Evolutionary conservation across 257 asterid genomes (phyloP), one percentile per base, ranked within the genome.

Genomic region (Solanum appendiculatum): DNA sequence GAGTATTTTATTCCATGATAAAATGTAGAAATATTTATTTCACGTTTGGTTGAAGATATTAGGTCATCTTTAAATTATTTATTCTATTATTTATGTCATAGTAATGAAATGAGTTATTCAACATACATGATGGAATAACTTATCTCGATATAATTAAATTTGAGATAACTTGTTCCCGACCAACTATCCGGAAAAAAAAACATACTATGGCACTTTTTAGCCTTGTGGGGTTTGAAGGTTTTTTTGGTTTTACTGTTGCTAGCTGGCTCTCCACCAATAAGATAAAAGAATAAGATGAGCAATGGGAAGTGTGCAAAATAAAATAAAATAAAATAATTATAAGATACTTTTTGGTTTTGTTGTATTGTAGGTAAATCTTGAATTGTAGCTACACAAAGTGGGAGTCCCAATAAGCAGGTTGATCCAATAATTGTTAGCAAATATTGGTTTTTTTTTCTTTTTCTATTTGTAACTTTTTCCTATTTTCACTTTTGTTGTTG

Each of bases 371-470:
- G 78, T 63, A 80, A 13, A 80, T 85, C 40, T 66, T 85, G 4
- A 66, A 60, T 60, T 9, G 60, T 39, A 64, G 82, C 48, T 68
- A 13, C 25, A 74, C n/a, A 44, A 21, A 77, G 90, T 85, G 86
- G 88, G 86, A 85, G 63, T 88, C 84, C 90, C 90, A 78, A 88
- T 88, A 88, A 78, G 86, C 90, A 88, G 83, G 83, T 25, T 56
- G 69, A 63, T 54, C 51, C 88, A 74, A 85, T 88, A 51, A 86
- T 88, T 88, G 88, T 46, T 25, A 37, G 39, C 80, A 48, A 78
- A 5, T 78, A 16, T 51, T 46, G 9, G 13, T 11, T 7, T 68
- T 66, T 31, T 72, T 2, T 1, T 34, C 40, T 25, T 29, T 14
- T 34, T 20, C 0, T 20, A 14, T 36, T 77, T 73, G 34, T 54